These are phyloP conservation scores for Leishmania braziliensis DNA, from an alignment of 208 protist genomes.

Conservation along the genomic window DNA sequence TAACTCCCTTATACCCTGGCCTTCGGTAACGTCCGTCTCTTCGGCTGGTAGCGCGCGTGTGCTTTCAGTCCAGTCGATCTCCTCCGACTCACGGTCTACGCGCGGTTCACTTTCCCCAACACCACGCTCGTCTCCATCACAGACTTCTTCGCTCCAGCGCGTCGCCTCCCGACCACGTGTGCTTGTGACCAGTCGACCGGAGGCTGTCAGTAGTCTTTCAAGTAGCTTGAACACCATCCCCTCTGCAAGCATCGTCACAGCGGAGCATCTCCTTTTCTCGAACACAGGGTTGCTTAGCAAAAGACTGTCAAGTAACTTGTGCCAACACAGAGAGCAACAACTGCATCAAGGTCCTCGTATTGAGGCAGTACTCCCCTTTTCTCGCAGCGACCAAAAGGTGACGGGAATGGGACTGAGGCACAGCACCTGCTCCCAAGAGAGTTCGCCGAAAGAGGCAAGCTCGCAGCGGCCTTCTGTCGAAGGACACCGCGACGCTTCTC, in stretches of 20 bases:
- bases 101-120: not conserved
- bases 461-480: not conserved
- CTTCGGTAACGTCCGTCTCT: not conserved
- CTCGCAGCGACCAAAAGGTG: not conserved
- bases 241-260: not conserved
- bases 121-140: not conserved
- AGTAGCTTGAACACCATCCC: not conserved
- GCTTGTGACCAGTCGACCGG: not conserved
- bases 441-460: slow-evolving; percentile 2
- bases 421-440: not conserved
- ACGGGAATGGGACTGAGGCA: not conserved
- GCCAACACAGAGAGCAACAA: not conserved
- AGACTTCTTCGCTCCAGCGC: slow-evolving; percentile 6
- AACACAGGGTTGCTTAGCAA: not conserved
- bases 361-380: too few relatives aligned
- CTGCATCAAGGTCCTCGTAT: not conserved
- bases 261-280: not conserved
- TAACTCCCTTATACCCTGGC: not conserved
- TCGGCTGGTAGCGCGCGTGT: not conserved
- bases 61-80: slow-evolving; percentile 1
- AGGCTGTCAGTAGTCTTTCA: not conserved
- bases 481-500: not conserved
- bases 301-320: not conserved
- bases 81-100: not conserved
- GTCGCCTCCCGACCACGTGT: not conserved